Evolutionary conservation across 1,284 basidiomycete genomes (phyloP), one percentile per base, ranked within the genome.

Genomic region (Microbotryum violaceum): DNA sequence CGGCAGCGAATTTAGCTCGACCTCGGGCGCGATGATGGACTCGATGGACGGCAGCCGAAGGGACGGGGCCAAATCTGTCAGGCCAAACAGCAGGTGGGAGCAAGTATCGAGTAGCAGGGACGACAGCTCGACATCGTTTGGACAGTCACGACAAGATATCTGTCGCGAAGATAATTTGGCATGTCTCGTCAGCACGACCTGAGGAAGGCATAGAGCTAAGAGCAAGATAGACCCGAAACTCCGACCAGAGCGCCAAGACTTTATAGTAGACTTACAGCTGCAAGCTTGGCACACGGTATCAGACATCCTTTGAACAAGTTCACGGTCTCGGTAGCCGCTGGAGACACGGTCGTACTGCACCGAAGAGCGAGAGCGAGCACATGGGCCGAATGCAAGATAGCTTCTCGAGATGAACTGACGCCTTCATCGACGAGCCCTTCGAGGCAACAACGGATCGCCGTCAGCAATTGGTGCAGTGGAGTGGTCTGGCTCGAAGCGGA

Each of bases 101-200:
- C 60, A 62, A 1, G 58, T 51, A 57, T 68, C 67, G 45, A 68
- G 61, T 12, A 66, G 49, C 9, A 66, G 6, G 12, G 58, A 42
- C 18, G 62, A 29, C 4, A 58, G 53, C 18, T 59, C 51, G 23
- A 25, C 44, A 3, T 56, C 52, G 9, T 57, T 54, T 23, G n/a
- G 27, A 9, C 42, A 12, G 16, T 44, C 49, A 12, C 52, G 54
- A 1, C 64, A 29, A 16, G 61, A n/a, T 0, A n/a, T 1, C 64
- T 67, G 55, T 27, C 2, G 29, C 27, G 10, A 3, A 1, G 6
- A 31, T 31, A 31, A 31, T 31, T 25, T 6, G 3, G 12, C n/a
- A 37, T 51, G 8, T 31, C 7, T 31, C 10, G 46, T 65, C 54
- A 60, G 47, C n/a, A 20, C 6, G 8, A 23, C 2, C 18, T 31